Base-by-base conservation (phyloP, 2,329 filamentous ascomycete genomes). In the Xylaria sp. region DNA sequence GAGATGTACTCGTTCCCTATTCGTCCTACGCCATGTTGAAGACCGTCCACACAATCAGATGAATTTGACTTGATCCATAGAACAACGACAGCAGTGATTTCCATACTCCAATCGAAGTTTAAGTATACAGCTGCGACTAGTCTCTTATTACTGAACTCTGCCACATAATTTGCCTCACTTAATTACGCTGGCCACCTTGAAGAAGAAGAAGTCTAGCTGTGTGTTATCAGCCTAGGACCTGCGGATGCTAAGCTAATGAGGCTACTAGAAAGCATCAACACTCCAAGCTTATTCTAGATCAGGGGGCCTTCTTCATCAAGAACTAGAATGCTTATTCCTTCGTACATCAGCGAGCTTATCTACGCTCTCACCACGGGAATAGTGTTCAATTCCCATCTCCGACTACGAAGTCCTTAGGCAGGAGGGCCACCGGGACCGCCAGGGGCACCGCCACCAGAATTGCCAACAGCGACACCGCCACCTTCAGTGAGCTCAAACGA, bases 401-500 rank as follows among this genome's bases (percentile, higher is more conserved):
- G n/a, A 32, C 13, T 8, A 0, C 3, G 25, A 52, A 32, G 32
- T 3, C 18, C 32, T 37, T 37, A 55, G 20, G 52, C 15, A 39
- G 28, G 28, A 23, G 32, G 18, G 34, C 15, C 4, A 8, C 52
- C 32, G 15, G 32, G 32, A 5, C 32, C 34, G 34, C 34, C 2
- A 10, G 34, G 34, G 34, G 32, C 7, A 10, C 52, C n/a, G 18
- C 32, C 52, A 39, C 15, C 23, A 2, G 18, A 12, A 18, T 20
- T n/a, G 15, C n/a, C 15, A 55, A 39, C n/a, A 55, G 52, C 52
- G 2, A 55, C 52, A 12, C 52, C 62, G 3, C 52, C 62, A 20
- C 54, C 44, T 20, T 28, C 25, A n/a, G 62, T 65, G 28, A 58
- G 18, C n/a, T 65, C 37, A 37, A 39, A 65, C 15, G 62, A 65